Evolutionary conservation across 2,329 filamentous ascomycete genomes (phyloP), one percentile per base, ranked within the genome.

Genomic region (Diaporthe sp.): DNA sequence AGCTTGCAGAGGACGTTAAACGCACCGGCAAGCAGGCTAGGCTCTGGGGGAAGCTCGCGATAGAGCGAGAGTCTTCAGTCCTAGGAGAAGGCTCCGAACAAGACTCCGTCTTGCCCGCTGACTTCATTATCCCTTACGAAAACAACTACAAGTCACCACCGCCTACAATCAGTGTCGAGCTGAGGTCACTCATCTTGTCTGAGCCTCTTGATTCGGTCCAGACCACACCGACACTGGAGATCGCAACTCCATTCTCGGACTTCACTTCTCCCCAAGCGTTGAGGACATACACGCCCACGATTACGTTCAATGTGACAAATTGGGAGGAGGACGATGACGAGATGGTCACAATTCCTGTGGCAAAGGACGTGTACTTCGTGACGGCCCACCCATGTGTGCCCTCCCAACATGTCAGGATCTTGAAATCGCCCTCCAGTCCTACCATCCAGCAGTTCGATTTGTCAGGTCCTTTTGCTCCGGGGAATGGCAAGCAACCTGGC

Each of bases 361-460:
- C 83, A 8, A 88, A 91, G 76, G 91, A 93, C 73, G 86, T 92
- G 30, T 88, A 88, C 77, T 93, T 93, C 79, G 89, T 92, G 25
- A 92, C 92, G 0, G 91, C 91, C 0, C 90, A 92, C 77, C 92
- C 92, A 0, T 93, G 92, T 77, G 86, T 89, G 7, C 87, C 89
- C 2, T 90, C 90, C 1, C 85, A 86, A 68, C 86, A 88, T 72
- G 88, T 91, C 3, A 88, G 87, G 75, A 88, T 92, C 71, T 79
- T 92, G 68, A 90, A 89, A 79, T 90, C 90, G 19, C 88, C 90
- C 0, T 87, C 87, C 1, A 92, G 89, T 78, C 89, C 90, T 27
- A 90, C 88, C 1, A 90, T 91, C 70, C 88, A 88, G 78, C 87
- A 90, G 74, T 87, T 88, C 72, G 88, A 90, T 75, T 83, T 90